These are phyloP conservation scores for Kuraishia capsulata DNA, from an alignment of 805 yeast species.

Conservation along the genomic window DNA sequence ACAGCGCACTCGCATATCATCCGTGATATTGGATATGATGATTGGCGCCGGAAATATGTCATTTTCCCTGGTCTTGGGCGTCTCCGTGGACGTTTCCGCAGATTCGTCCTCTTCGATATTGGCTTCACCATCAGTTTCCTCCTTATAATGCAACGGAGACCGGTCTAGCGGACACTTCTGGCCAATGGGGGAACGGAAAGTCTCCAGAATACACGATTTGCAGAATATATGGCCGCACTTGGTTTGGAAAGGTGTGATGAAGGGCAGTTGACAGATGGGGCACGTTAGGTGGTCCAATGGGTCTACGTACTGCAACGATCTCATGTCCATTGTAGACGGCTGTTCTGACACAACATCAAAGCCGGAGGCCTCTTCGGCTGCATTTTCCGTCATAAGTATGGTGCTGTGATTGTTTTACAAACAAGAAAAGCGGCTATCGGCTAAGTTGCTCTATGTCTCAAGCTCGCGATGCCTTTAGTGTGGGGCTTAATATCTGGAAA, in stretches of 20 bases:
- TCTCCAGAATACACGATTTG: conserved; percentile 39
- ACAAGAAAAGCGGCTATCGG: too few relatives aligned
- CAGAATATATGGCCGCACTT: conserved; percentile 66
- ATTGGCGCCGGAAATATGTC: conserved; percentile 45
- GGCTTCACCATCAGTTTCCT: conserved; percentile 1
- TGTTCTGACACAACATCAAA: conserved; percentile 1
- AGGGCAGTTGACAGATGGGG: conserved; percentile 63
- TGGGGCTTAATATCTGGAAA: too few relatives aligned
- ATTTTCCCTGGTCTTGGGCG: conserved; percentile 8
- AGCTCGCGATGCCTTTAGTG: too few relatives aligned
- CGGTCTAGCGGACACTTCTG: conserved; percentile 54
- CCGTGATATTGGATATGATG: conserved; percentile 47
- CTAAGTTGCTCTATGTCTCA: too few relatives aligned
- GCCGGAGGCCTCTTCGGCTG: too few relatives aligned
- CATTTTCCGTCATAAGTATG: too few relatives aligned
- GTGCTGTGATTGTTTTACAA: too few relatives aligned
- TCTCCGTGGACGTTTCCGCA: neutral
- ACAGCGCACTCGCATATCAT: conserved; percentile 51
- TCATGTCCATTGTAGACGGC: conserved; percentile 11
- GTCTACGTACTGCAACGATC: conserved; percentile 14
- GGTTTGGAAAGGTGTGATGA: conserved; percentile 52
- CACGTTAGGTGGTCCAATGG: conserved; percentile 28
- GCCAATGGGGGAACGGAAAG: conserved; percentile 27
- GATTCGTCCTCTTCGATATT: conserved; percentile 1
- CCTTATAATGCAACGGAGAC: conserved; percentile 26